Base-by-base conservation (phyloP, 2,329 filamentous ascomycete genomes). In the Fusarium lateritium region DNA sequence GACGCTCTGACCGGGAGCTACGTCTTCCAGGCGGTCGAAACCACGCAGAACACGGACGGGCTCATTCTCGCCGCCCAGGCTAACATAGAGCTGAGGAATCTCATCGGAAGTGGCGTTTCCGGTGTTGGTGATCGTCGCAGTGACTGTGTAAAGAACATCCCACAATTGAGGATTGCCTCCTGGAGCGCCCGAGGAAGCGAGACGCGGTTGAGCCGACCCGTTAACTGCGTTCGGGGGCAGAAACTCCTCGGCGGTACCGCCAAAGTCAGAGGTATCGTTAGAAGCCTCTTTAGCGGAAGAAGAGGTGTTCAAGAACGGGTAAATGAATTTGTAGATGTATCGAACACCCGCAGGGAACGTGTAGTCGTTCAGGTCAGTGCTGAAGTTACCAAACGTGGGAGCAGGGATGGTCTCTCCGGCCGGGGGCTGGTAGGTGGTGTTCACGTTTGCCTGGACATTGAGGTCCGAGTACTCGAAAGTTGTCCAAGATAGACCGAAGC, bases 401-500 rank as follows among this genome's bases (percentile, higher is more conserved):
- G 92, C 92, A 1, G 88, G 79, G 38, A 80, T 80, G 0, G 91
- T 92, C 72, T 83, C 78, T 61, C 92, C 92, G 1, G 80, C 83
- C 0, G 89, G 89, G 0, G 92, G 86, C 10, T 71, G 73, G 81
- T 92, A 93, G 0, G 82, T 74, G 21, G 77, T 77, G 2, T 83
- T 83, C n/a, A 81, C 73, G 47, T 80, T 79, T 71, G 86, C 85
- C 68, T 82, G 73, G 34, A 94, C 81, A 31, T 83, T 78, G 34
- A 96, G 80, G 76, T 92, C 83, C n/a, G 90, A 88, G 82, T 94
- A 94, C 55, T 87, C 79, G 75, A 97, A 95, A 4, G 86, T 93
- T 2, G 92, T 94, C 84, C 96, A 97, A 5, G 89, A 92, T 14
- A 97, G 83, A 57, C 94, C 94, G 73, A 87, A 92, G 9, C 93